Evolutionary conservation across 1,139 yeast species (phyloP), one percentile per base, ranked within the genome.

Genomic region (Hanseniaspora gamundiae): DNA sequence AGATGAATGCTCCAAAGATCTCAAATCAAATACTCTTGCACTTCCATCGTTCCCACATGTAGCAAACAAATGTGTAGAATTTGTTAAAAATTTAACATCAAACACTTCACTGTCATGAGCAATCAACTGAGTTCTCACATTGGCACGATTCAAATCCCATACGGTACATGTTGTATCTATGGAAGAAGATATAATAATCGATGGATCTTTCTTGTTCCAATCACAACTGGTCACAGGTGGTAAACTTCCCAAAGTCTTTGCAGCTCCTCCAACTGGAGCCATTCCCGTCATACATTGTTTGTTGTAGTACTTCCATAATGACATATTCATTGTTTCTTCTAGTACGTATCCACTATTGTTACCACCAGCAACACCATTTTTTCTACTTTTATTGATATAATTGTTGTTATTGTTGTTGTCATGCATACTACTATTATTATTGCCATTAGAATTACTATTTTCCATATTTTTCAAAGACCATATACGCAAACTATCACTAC

Each of bases 11-110:
- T 93, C 97, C 44, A 91, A 68, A 16, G 93, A 74, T 48, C 98
- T 68, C 49, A 91, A 69, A 58, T 91, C 98, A 63, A 91, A 91
- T 21, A 91, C 82, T 44, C 98, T 70, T 62, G 88, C 86, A 17
- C 94, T 81, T 1, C 98, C 98, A 64, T 91, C 98, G 46, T 88
- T 88, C 2, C 97, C 95, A 43, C 91, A 95, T 45, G 94, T 82
- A 39, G 94, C 86, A 65, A 91, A 91, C 26, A 88, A 72, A 57
- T 86, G 78, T 41, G 82, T 76, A 33, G 86, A 77, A 38, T 79
- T 78, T 47, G 82, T 76, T 42, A 87, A 68, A 61, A 87, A 91
- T 52, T 84, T 76, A 20, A 88, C 97, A 60, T 91, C 98, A 60
- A 79, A 86, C 4, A 91, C 98, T 61, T 88, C 97, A 48, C 82